Evolutionary conservation across 2,329 filamentous ascomycete genomes (phyloP).

Genomic region (Bertia moriformis): DNA sequence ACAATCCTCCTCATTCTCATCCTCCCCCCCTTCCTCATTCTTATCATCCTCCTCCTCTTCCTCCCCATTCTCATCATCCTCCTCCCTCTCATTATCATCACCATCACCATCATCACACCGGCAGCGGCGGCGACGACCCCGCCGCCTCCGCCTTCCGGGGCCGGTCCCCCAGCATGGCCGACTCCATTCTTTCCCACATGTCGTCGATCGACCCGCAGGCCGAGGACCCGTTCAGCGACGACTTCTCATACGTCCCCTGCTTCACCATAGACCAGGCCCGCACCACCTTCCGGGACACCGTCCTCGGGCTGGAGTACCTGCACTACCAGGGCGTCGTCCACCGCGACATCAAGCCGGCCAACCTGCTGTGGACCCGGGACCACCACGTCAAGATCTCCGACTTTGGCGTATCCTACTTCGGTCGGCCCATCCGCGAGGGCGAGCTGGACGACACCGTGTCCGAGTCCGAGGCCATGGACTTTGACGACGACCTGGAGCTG

Average conservation of each 20-base stretch:
- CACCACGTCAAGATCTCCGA: constrained; percentile 94
- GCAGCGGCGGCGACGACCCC: constrained; percentile 60
- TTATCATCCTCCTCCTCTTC: too few relatives aligned
- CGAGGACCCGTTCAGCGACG: constrained; percentile 63
- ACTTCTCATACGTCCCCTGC: constrained; percentile 84
- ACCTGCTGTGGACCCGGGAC: constrained; percentile 73
- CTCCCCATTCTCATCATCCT: too few relatives aligned
- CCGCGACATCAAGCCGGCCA: constrained; percentile 76
- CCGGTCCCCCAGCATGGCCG: constrained; percentile 67
- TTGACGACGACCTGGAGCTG: constrained; percentile 88
- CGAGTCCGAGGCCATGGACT: constrained; percentile 70
- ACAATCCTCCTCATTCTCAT: too few relatives aligned
- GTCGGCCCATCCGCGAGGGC: constrained; percentile 69
- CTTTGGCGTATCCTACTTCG: constrained; percentile 95
- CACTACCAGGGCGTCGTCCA: constrained; percentile 78
- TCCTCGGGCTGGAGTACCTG: constrained; percentile 84
- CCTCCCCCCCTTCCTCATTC: too few relatives aligned
- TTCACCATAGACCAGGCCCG: constrained; percentile 76
- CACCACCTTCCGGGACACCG: constrained; percentile 77
- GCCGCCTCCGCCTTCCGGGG: constrained; percentile 43
- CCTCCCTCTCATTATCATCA: too few relatives aligned
- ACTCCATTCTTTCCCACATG: constrained; percentile 60
- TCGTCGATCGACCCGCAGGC: constrained; percentile 46
- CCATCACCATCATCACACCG: constrained; percentile 63
- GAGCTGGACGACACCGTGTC: constrained; percentile 62